Evolutionary conservation across 1,284 basidiomycete genomes (phyloP), one percentile per base, ranked within the genome.

Genomic region (Austroboletus niveus): DNA sequence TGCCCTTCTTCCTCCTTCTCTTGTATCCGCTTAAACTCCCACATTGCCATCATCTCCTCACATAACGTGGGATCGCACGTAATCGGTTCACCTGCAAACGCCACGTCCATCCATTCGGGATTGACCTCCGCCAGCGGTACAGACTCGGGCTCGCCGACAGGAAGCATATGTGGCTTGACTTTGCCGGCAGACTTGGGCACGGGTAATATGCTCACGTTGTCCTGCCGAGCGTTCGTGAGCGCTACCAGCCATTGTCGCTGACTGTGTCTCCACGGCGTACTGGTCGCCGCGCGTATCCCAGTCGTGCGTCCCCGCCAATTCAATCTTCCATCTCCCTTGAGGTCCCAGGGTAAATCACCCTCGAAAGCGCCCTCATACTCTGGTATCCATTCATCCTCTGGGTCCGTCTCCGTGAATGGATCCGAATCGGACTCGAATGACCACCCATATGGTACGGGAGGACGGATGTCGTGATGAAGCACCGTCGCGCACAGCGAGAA

Each of bases 271-370:
- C 85, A 87, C 7, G 73, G 67, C 10, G 69, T 69, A 2, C 63
- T 55, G 6, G 63, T 55, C 0, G 66, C 66, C 51, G 81, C 78
- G 58, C 69, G 74, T 42, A 86, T 85, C 1, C 85, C 86, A 0
- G 86, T 87, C 45, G 79, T 84, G 45, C 75, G 79, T 4, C 86
- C 86, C 17, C 86, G 73, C 86, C 86, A 88, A 22, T 78, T 65
- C 30, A 88, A 60, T 30, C 79, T 63, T 38, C 82, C 76, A 52
- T 85, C 77, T 6, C 68, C 57, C 67, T 81, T 86, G 20, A 76
- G 70, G 30, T 79, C 77, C 79, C 82, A 88, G 0, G 64, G 66
- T 0, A 78, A 73, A 60, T 86, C 81, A 0, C 69, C 70, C 0
- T 71, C 64, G 14, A 47, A 58, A 15, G 73, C 69, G 42, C 71